phyloP scores from a whole-genome alignment of 805 yeast species.

The Wickerhamomyces rabaulensis region DNA sequence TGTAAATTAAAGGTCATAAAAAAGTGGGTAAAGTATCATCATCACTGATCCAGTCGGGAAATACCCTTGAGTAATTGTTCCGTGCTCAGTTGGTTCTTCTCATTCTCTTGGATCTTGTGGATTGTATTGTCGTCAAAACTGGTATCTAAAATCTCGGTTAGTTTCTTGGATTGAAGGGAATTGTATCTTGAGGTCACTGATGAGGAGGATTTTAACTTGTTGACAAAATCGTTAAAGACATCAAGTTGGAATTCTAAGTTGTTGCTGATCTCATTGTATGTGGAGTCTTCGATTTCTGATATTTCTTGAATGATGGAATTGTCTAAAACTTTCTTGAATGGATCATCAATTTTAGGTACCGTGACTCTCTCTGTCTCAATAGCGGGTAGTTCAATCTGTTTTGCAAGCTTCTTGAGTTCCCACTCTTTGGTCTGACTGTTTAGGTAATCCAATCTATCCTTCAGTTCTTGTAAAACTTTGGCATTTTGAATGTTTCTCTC shows the following conservation, averaged over 20 bases:
- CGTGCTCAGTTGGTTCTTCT: slow-evolving; percentile 25
- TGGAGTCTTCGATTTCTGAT: slow-evolving; percentile 7
- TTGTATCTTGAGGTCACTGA: slow-evolving; percentile 13
- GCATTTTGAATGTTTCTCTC: slow-evolving; percentile 51
- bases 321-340: slow-evolving; percentile 22
- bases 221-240: slow-evolving; percentile 16
- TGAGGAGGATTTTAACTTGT: slow-evolving; percentile 18
- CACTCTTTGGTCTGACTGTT: slow-evolving; percentile 44
- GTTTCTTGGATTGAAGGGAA: slow-evolving; percentile 38
- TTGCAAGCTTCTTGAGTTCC: slow-evolving; percentile 24
- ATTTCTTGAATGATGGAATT: slow-evolving; percentile 14
- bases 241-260: slow-evolving; percentile 18
- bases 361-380: slow-evolving; percentile 4
- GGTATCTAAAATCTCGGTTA: slow-evolving; percentile 36
- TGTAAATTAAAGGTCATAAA: neutral
- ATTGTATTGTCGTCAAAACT: slow-evolving; percentile 40
- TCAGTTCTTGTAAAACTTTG: slow-evolving; percentile 41
- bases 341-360: slow-evolving; percentile 7
- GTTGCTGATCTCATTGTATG: slow-evolving; percentile 9
- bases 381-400: slow-evolving; percentile 11
- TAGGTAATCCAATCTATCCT: slow-evolving; percentile 38
- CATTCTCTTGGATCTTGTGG: slow-evolving; percentile 12
- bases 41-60: slow-evolving; percentile 20
- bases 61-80: slow-evolving; percentile 31
- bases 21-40: neutral